Percentiles rank a stretch among this genome's conserved stretches.
phyloP scores from a whole-genome alignment of 345 rosid species.

The Lepidium didymum region DNA sequence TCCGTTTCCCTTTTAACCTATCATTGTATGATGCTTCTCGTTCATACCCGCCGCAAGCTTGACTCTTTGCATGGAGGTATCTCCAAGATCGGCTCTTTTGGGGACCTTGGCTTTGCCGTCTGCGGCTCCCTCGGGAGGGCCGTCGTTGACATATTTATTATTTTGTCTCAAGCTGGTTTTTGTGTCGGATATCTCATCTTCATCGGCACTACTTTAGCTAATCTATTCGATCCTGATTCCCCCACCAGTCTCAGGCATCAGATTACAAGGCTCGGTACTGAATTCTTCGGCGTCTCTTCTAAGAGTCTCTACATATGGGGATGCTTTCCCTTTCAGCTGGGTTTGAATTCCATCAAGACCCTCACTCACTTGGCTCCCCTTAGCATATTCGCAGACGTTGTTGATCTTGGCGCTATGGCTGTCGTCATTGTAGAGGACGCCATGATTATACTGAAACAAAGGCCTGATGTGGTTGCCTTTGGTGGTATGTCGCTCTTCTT shows the following conservation, averaged over 20 bases:
- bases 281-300: constrained; percentile 40
- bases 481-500: constrained; percentile 56
- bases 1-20: constrained; percentile 49
- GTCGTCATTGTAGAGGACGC: constrained; percentile 61
- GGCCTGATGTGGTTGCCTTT: constrained; percentile 47
- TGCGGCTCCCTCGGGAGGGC: constrained; percentile 64
- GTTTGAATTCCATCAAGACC: constrained; percentile 58
- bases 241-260: constrained; percentile 22
- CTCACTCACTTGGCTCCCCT: constrained; percentile 85
- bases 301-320: constrained; percentile 64
- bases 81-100: constrained; percentile 55
- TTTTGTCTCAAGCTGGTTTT: constrained; percentile 72
- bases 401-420: constrained; percentile 74
- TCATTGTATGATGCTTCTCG: constrained; percentile 79
- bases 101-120: constrained; percentile 73
- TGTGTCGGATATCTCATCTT: constrained; percentile 82
- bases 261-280: constrained; percentile 23
- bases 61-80: constrained; percentile 34
- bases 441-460: constrained; percentile 31
- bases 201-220: constrained; percentile 52
- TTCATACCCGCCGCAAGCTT: constrained; percentile 69
- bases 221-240: constrained; percentile 30
- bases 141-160: constrained; percentile 60
- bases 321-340: constrained; percentile 79
- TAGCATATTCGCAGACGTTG: constrained; percentile 86